Percentiles rank a stretch among this genome's conserved stretches.
Conservation (phyloP, 345 rosid species). For the Hibiscus mutabilis region DNA sequence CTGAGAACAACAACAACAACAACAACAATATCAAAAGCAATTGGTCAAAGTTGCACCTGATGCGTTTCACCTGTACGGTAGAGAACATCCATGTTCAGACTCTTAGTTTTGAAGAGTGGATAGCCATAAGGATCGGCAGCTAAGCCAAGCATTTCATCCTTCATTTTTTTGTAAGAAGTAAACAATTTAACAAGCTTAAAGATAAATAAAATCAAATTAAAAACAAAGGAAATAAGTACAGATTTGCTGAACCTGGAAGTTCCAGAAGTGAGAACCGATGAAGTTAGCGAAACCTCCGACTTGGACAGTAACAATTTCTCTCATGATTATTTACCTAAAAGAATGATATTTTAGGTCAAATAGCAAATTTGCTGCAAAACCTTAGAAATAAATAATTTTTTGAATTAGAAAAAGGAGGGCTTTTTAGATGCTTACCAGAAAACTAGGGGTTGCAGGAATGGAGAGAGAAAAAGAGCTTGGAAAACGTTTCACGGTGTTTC, state of each 20-base stretch:
- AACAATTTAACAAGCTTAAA: not conserved
- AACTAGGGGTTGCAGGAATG: not conserved
- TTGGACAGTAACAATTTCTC: slow-evolving; percentile 80
- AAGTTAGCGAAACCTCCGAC: slow-evolving; percentile 83
- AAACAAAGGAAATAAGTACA: not conserved
- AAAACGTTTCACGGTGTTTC: no score
- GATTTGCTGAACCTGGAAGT: slow-evolving; percentile 63
- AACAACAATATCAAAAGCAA: not conserved
- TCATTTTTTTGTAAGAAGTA: not conserved
- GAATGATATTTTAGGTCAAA: not conserved
- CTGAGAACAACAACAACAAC: no score
- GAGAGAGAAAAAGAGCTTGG: no score
- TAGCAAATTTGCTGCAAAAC: not conserved
- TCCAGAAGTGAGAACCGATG: slow-evolving; percentile 98
- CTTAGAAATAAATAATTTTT: not conserved
- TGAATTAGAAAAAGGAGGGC: not conserved
- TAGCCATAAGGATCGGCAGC: slow-evolving; percentile 60
- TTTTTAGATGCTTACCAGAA: not conserved
- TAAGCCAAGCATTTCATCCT: slow-evolving; percentile 94
- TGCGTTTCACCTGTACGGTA: slow-evolving; percentile 77
- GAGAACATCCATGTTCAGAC: slow-evolving; percentile 66
- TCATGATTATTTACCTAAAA: slow-evolving; percentile 34
- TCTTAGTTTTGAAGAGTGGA: slow-evolving; percentile 50
- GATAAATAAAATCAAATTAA: not conserved
- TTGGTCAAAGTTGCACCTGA: slow-evolving; percentile 33